Conservation (phyloP, 179 eudicot genomes). For the Carnegiea gigantea region DNA sequence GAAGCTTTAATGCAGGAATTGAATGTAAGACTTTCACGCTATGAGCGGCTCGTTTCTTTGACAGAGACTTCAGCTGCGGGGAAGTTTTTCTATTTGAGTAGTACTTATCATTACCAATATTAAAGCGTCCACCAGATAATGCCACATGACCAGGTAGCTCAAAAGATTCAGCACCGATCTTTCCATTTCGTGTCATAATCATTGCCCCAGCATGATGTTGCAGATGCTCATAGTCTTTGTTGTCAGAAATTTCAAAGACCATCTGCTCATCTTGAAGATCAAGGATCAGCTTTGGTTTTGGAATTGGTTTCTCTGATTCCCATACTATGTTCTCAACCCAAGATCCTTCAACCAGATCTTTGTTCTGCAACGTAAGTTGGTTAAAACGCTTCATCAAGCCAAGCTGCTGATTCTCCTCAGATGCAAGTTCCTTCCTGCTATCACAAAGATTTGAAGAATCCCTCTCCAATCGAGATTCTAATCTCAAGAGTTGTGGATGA, state of each 20-base stretch:
- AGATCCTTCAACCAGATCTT: constrained; percentile 73
- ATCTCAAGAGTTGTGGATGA: constrained; percentile 84
- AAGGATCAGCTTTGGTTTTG: constrained; percentile 77
- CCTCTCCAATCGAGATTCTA: constrained; percentile 54
- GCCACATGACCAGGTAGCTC: constrained; percentile 61
- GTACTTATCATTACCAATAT: constrained; percentile 88
- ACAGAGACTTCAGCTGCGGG: constrained; percentile 80
- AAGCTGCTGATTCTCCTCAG: constrained; percentile 41
- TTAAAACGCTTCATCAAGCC: constrained; percentile 64
- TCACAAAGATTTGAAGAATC: constrained; percentile 31
- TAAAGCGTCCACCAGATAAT: constrained; percentile 59
- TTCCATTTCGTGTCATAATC: constrained; percentile 55
- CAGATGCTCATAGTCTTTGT: constrained; percentile 60
- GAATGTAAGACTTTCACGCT: constrained; percentile 92
- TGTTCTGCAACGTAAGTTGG: constrained; percentile 72
- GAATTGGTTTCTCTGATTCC: constrained; percentile 59
- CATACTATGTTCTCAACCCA: constrained; percentile 90
- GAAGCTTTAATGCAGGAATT: constrained; percentile 77
- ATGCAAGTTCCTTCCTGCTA: constrained; percentile 38
- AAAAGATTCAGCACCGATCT: constrained; percentile 37
- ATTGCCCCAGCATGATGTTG: constrained; percentile 90
- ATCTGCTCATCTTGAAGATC: constrained; percentile 97
- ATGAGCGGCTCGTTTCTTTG: constrained; percentile 83
- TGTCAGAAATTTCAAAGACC: constrained; percentile 88
- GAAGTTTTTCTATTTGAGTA: constrained; percentile 86